These are phyloP conservation scores for Colletotrichum coccodes DNA, from an alignment of 2,329 filamentous ascomycete genomes.

Conservation along the genomic window DNA sequence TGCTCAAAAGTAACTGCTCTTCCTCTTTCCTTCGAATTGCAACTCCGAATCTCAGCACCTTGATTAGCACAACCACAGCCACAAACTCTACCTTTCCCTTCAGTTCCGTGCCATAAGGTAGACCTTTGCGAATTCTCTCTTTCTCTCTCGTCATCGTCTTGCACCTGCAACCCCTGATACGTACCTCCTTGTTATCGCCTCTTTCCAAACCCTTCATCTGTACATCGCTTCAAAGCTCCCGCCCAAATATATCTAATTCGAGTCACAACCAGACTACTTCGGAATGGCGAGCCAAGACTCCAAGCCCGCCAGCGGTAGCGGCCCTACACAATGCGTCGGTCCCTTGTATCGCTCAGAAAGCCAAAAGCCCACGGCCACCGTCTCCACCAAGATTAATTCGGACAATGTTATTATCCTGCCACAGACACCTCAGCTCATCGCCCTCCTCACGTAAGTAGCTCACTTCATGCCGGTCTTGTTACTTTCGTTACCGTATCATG, in stretches of 20 bases:
- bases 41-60: not conserved
- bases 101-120: not conserved
- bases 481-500: conserved; percentile 17
- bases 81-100: not conserved
- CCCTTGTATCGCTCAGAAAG: conserved; percentile 80
- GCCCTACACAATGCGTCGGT: conserved; percentile 73
- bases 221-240: not conserved
- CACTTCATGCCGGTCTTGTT: not conserved
- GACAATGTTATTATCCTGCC: conserved; percentile 91
- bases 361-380: conserved; percentile 87
- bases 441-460: conserved; percentile 86
- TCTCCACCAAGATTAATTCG: conserved; percentile 83
- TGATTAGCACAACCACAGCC: not conserved
- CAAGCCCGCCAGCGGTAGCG: conserved; percentile 10
- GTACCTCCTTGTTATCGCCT: not conserved
- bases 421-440: conserved; percentile 97
- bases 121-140: not conserved
- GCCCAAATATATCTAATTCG: not conserved
- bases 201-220: not conserved
- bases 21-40: not conserved
- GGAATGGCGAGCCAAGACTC: conserved; percentile 22
- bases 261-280: not conserved
- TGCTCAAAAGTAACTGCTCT: not conserved
- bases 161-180: not conserved
- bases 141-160: not conserved